Base-by-base conservation (phyloP, 2,329 filamentous ascomycete genomes). In the Metarhizium humberi region DNA sequence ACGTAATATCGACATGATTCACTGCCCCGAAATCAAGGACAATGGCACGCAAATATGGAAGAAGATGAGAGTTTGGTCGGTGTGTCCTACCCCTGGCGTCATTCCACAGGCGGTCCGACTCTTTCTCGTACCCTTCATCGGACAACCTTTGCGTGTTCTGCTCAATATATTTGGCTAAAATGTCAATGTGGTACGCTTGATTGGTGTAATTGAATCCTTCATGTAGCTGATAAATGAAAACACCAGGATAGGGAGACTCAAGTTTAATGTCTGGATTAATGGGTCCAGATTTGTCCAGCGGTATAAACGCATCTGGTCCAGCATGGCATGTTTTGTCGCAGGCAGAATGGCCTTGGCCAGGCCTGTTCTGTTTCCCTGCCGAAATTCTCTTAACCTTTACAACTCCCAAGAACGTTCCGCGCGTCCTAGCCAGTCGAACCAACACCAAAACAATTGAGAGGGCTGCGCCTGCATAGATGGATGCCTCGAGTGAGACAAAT, bases 11-110 rank as follows among this genome's bases (percentile, higher is more conserved):
- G 32, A 84, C 69, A 55, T 75, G 73, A 61, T 81, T 79, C 49
- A 84, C 78, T 1, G 78, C 73, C 0, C 77, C 77, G 62, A 80
- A 82, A 66, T 85, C 82, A 2, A 84, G 70, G 10, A 85, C 72
- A 8, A 85, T 60, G 5, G 81, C 80, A 5, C 74, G 74, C 16
- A 84, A 70, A 11, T 73, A 66, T 0, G 80, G 80, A 0, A 75
- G 68, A 13, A 63, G 62, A 36, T 70, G 65, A 16, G 59, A 58
- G 38, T 63, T 52, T 29, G 60, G 58, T 40, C 57, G 67, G 57
- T 53, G 58, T 36, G 52, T 65, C 61, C 54, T 68, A 56, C 69
- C 75, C 51, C 69, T 73, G 6, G 75, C 70, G 57, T 82, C 78
- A 60, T 80, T 81, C 81, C 80, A 84, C 0, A 79, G 75, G 1